Conservation (phyloP, 2,329 filamentous ascomycete genomes). For the Dactylellina leptospora region DNA sequence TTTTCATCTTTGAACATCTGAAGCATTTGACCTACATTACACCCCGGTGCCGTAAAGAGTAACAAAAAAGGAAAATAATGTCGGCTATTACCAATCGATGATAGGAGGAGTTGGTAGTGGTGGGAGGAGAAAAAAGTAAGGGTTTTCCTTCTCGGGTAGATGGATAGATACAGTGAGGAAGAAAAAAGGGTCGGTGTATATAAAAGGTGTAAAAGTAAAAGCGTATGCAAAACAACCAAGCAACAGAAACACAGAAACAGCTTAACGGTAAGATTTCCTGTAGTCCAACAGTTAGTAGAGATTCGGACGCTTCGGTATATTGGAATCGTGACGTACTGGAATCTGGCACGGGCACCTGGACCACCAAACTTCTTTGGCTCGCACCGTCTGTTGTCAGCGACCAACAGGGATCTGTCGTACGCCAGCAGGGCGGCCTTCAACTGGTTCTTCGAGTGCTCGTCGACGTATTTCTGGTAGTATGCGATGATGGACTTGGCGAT, state of each 20-base stretch:
- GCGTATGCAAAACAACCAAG: conserved; percentile 22
- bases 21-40: conserved; percentile 52
- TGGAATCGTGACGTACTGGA: conserved; percentile 68
- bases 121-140: conserved; percentile 22
- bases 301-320: background rate
- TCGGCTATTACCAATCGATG: conserved; percentile 39
- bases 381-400: conserved; percentile 98
- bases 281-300: conserved; percentile 9
- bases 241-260: conserved; percentile 35
- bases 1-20: conserved; percentile 52
- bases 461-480: conserved; percentile 99
- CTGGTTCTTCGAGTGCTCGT: conserved; percentile 99
- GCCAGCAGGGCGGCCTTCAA: conserved; percentile 95
- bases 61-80: conserved; percentile 36
- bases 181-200: conserved; percentile 30
- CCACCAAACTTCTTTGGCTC: conserved; percentile 99
- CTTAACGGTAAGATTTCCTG: conserved; percentile 54
- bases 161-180: conserved; percentile 50
- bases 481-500: conserved; percentile 97
- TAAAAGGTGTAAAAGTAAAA: conserved; percentile 44
- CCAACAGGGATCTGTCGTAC: conserved; percentile 96
- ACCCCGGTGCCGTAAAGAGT: conserved; percentile 44
- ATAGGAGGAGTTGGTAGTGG: no score
- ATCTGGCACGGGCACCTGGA: conserved; percentile 92
- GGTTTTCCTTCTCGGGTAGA: conserved; percentile 34